Percentiles rank a stretch among this genome's conserved stretches.
Conservation (phyloP, 2,329 filamentous ascomycete species). For the Phoma sp. region DNA sequence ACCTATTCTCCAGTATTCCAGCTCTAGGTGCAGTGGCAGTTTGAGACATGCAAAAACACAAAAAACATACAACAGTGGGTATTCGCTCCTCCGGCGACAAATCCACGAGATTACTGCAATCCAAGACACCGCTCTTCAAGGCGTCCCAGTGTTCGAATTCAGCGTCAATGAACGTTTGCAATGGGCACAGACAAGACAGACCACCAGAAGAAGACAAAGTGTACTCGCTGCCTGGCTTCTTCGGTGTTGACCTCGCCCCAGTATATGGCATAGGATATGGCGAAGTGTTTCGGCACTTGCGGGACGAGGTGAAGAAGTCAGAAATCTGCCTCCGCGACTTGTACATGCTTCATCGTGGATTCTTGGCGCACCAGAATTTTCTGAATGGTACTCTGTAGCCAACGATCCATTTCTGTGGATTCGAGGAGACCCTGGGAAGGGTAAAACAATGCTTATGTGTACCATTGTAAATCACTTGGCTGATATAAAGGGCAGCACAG, state of each 20-base stretch:
- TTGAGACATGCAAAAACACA: too few species aligned
- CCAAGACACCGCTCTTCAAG: not conserved
- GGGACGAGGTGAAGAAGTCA: not conserved
- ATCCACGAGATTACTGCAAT: not conserved
- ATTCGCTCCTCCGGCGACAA: not conserved
- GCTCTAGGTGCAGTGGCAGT: too few species aligned
- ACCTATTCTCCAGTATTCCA: too few species aligned
- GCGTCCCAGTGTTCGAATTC: not conserved
- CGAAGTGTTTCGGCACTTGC: not conserved
- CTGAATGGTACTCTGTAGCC: slow-evolving; percentile 30
- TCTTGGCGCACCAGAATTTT: slow-evolving; percentile 21
- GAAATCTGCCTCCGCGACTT: not conserved
- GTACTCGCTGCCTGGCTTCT: not conserved
- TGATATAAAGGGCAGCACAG: slow-evolving; percentile 12
- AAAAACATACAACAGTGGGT: not conserved
- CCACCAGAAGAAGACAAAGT: not conserved
- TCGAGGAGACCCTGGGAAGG: slow-evolving; percentile 21
- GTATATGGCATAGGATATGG: not conserved
- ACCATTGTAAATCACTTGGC: slow-evolving; percentile 39
- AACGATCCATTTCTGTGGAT: slow-evolving; percentile 47
- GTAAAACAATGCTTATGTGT: slow-evolving; percentile 51
- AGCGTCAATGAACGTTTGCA: not conserved
- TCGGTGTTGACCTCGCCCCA: not conserved
- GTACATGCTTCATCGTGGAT: not conserved
- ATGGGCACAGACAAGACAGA: too few species aligned